phyloP scores from a whole-genome alignment of 1,139 yeast species.

The Zygosaccharomyces sapae region DNA sequence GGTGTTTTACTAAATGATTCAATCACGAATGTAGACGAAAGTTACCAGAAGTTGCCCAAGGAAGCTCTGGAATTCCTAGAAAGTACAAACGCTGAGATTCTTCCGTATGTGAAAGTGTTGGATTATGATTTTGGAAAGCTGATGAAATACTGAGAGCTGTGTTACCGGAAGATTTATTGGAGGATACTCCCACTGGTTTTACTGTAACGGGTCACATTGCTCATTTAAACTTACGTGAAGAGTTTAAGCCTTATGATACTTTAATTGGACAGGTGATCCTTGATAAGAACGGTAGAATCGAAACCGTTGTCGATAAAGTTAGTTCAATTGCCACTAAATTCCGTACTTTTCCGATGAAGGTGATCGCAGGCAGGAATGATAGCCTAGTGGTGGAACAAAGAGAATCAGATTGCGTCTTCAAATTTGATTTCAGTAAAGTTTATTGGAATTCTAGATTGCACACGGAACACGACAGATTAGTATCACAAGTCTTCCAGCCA shows the following conservation, averaged over 20 bases:
- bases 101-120: slow-evolving; percentile 53
- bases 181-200: slow-evolving; percentile 84
- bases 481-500: slow-evolving; percentile 50
- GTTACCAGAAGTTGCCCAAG: slow-evolving; percentile 40
- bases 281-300: slow-evolving; percentile 75
- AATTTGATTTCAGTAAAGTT: slow-evolving; percentile 85
- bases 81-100: slow-evolving; percentile 45
- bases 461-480: slow-evolving; percentile 85
- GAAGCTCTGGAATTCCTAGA: slow-evolving; percentile 45
- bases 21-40: slow-evolving; percentile 41
- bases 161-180: slow-evolving; percentile 64
- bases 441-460: slow-evolving; percentile 98
- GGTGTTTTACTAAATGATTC: slow-evolving; percentile 63
- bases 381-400: slow-evolving; percentile 72
- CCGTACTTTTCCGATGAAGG: slow-evolving; percentile 90
- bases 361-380: slow-evolving; percentile 71
- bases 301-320: slow-evolving; percentile 91
- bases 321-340: slow-evolving; percentile 82
- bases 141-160: slow-evolving; percentile 79
- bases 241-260: slow-evolving; percentile 74
- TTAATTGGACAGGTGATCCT: slow-evolving; percentile 86
- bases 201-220: slow-evolving; percentile 96
- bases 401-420: slow-evolving; percentile 82
- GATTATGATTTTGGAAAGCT: slow-evolving; percentile 79
- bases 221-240: slow-evolving; percentile 79